Evolutionary conservation across 331 rosid species (phyloP), one percentile per base, ranked within the genome.

Genomic region (Pyrus hybrid): DNA sequence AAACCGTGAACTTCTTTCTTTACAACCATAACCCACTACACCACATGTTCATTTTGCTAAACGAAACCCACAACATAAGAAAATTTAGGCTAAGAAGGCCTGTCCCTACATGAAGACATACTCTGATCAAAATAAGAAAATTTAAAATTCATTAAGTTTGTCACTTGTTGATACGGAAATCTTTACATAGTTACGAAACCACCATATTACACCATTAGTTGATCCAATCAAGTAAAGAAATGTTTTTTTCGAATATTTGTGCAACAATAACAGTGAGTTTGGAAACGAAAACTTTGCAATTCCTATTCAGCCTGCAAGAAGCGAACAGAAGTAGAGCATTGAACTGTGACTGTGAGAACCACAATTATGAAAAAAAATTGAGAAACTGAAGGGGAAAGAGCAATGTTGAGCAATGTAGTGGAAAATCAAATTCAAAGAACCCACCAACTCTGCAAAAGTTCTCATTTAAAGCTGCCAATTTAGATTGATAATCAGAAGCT

Each of bases 361-460:
- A 49, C 2, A 56, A 49, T 4, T 23, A 16, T 35, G 14, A 58
- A 17, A 68, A 54, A 71, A 2, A 14, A 14, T 56, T 7, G 43
- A 8, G 7, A 63, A 23, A 57, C 4, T 17, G 72, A 7, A 80
- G 71, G 10, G 21, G 47, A 7, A 76, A 73, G 10, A 58, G 51
- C 6, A 11, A 20, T 32, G 32, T 4, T 54, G 22, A 72, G 35
- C 63, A 67, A 61, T 11, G 14, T 61, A 72, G 35, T 5, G 26
- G 22, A 61, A 68, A 51, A 64, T 67, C 26, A 32, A 28, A 47
- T 30, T 17, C 53, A 17, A 51, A 20, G 47, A 66, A 90, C 96
- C 63, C 32, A 93, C 98, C 97, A 77, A 82, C 86, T 86, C 80
- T 90, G 72, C 72, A 63, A 75, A 90, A 83, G 68, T 83, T 90